Base-by-base conservation (phyloP, 306 rosid species). In the Vigna reflexopilosa region DNA sequence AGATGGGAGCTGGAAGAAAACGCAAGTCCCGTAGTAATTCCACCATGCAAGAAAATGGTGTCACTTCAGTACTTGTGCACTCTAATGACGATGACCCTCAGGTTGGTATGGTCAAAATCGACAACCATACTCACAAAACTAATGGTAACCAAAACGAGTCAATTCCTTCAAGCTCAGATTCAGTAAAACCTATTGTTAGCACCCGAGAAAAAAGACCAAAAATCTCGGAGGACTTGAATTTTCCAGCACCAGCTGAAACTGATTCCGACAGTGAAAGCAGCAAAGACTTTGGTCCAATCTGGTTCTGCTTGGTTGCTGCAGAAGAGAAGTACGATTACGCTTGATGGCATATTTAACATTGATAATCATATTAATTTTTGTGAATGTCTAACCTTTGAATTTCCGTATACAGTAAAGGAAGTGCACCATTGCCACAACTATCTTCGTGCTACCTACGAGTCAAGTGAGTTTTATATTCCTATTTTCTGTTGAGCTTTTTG, bases 251-350 rank as follows among this genome's bases (percentile, higher is more conserved):
- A 73, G 20, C 77, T 48, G 67, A 70, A 79, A 45, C 55, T 62
- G 80, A 15, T 51, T 52, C 80, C 47, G 47, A 56, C 57, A 63
- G 32, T 50, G 69, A 50, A 81, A n/a, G 36, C 69, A 80, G 47
- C 17, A 52, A 56, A 73, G 78, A 36, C 10, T 20, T 14, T 12
- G 24, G 47, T 52, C 85, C 89, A 54, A 28, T 81, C 32, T 91
- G 94, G 97, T 88, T 91, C 87, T 78, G 91, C 3, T 84, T 91
- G 66, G 67, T 88, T 72, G 87, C 97, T 85, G 84, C 91, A 32
- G 47, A 72, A 75, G 71, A 85, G n/a, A 85, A 70, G 97, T 91
- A 73, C 34, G 91, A 70, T 68, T 68, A 38, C 38, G 2, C 63
- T 74, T 51, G 65, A 59, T 36, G 32, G 54, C 62, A 19, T 69